Base-by-base conservation (phyloP, 2,329 filamentous ascomycete species). In the Cladosporium sp. region DNA sequence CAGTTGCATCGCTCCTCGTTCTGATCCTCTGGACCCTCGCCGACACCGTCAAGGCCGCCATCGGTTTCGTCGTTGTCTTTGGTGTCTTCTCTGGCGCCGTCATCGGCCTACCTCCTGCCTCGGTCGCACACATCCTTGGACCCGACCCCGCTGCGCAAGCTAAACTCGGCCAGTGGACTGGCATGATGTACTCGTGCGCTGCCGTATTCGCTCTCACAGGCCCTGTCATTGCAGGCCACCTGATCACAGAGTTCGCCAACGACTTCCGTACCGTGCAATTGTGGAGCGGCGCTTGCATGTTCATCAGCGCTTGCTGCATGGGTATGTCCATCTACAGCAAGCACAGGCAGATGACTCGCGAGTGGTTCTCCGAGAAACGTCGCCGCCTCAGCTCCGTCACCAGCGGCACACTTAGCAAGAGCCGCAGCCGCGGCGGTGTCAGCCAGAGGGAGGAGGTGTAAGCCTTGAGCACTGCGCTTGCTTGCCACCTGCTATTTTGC, bases 161-260 rank as follows among this genome's bases (percentile, higher is more conserved):
- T 59, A 80, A 79, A 64, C 78, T 84, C 8, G 82, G 82, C 16
- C 82, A 84, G 62, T 84, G 82, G 82, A 80, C 77, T 3, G 82
- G 82, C 49, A 83, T 84, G 81, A 83, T 84, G 82, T 84, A 83
- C 74, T 78, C 77, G 13, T 73, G 75, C 53, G 77, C 81, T 10
- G 80, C 80, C 1, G 70, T 79, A 1, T 79, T 79, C n/a, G 77
- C 81, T 1, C 75, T 84, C 11, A 74, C 76, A 5, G 82, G 82
- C 2, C 82, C 82, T 1, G 72, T 83, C 65, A 79, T 84, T 64
- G 79, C 79, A 21, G 82, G 82, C 11, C 74, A 80, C 66, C 71
- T 84, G 48, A 78, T 83, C 67, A 77, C 76, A 2, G 51, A 73
- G 36, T 82, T 76, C 66, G 64, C 61, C 62, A 66, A 74, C 14